Evolutionary conservation across 106 monocot genomes (phyloP).

Genomic region (Dendrobium nobile): DNA sequence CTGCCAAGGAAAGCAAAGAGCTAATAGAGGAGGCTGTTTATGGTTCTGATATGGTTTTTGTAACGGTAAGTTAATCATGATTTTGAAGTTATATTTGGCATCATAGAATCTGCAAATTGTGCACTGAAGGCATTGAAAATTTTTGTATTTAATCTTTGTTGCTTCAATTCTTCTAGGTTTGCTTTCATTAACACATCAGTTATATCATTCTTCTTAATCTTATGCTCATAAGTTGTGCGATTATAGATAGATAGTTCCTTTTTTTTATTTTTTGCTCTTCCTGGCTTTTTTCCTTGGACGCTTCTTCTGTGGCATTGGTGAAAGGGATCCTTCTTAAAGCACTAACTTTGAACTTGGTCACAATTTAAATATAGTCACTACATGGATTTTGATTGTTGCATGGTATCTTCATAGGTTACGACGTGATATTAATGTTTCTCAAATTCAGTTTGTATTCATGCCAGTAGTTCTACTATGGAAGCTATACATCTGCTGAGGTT

Average conservation of each 20-base stretch:
- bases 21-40: conserved; percentile 49
- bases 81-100: neutral
- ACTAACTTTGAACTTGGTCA: neutral
- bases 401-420: neutral
- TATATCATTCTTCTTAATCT: neutral
- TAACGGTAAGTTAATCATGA: conserved; percentile 49
- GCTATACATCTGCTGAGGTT: too few species aligned
- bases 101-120: neutral
- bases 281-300: neutral
- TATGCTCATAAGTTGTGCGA: neutral
- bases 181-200: too few species aligned
- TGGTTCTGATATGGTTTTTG: conserved; percentile 85
- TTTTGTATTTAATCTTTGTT: neutral
- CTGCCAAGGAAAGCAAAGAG: conserved; percentile 75
- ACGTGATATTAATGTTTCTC: too few species aligned
- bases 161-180: neutral
- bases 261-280: neutral
- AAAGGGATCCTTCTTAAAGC: neutral
- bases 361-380: neutral
- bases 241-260: neutral
- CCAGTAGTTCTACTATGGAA: too few species aligned
- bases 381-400: neutral
- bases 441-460: too few species aligned
- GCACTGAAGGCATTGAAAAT: neutral
- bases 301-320: neutral